Conservation (phyloP, 495 filamentous ascomycete genomes). For the Corynascus novoguineensis region DNA sequence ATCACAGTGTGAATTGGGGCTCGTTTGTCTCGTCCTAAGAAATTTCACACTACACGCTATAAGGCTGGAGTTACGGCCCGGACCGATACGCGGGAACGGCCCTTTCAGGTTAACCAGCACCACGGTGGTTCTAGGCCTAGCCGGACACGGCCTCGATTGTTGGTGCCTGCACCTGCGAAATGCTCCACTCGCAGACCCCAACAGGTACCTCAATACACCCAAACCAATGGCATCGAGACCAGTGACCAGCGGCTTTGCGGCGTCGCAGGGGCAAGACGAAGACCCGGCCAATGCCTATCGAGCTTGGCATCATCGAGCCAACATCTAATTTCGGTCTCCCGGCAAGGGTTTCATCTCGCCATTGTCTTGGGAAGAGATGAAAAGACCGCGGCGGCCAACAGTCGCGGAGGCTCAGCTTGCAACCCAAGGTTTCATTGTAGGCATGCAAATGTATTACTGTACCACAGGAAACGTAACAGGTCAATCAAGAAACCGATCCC, state of each 20-base stretch:
- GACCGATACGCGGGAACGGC: not conserved
- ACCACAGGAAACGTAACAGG: too few species aligned
- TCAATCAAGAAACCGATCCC: not conserved
- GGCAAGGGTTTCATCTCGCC: not conserved
- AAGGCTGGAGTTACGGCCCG: not conserved
- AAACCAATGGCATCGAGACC: not conserved
- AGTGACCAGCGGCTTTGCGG: not conserved
- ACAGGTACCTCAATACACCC: not conserved
- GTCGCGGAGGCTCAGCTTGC: constrained; percentile 2
- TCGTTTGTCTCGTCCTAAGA: too few species aligned
- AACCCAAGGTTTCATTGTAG: not conserved
- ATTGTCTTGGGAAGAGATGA: not conserved
- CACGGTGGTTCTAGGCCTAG: not conserved
- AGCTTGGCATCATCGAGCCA: not conserved
- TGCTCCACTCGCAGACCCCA: not conserved
- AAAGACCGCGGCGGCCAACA: constrained; percentile 2
- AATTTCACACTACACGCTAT: too few species aligned
- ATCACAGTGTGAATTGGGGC: too few species aligned
- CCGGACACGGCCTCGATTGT: not conserved
- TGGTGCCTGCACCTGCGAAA: not conserved
- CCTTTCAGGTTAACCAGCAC: not conserved
- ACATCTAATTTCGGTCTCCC: not conserved
- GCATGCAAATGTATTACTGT: too few species aligned
- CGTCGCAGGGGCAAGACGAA: not conserved
- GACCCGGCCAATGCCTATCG: not conserved